Percentiles rank a stretch among this genome's conserved stretches.
phyloP scores from a whole-genome alignment of 345 rosid genomes.

The Arabis alpina region DNA sequence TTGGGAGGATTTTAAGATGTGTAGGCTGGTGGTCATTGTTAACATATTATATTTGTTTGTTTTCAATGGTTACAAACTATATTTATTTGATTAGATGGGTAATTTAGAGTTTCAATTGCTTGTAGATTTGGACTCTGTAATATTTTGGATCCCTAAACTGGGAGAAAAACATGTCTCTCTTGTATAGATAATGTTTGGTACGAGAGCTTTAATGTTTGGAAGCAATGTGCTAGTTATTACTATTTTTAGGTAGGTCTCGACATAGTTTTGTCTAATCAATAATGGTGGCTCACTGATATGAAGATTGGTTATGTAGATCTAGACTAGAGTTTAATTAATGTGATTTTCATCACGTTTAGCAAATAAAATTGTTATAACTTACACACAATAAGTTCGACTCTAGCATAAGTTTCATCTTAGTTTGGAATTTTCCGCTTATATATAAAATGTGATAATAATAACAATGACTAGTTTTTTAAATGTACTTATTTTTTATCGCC shows the following conservation, averaged over 20 bases:
- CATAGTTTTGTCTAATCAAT: not conserved
- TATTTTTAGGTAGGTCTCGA: not conserved
- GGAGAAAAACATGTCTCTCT: constrained; percentile 16
- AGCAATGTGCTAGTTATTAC: constrained; percentile 1
- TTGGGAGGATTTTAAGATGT: not conserved
- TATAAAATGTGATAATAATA: no score
- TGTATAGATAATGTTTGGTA: not conserved
- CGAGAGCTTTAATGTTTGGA: not conserved
- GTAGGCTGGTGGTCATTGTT: not conserved
- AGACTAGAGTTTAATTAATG: not conserved
- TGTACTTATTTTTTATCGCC: no score
- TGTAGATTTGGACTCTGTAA: not conserved
- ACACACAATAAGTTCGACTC: no score
- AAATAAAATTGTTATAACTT: no score
- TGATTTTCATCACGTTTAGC: no score
- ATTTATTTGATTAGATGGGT: not conserved
- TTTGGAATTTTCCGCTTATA: no score
- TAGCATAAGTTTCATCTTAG: no score
- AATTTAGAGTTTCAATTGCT: not conserved
- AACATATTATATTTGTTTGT: not conserved
- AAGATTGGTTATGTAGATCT: not conserved
- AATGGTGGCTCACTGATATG: not conserved
- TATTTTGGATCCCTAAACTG: not conserved
- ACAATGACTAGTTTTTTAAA: no score
- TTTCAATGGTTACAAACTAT: not conserved